Evolutionary conservation across 192 early-diverging fungal species (phyloP), one percentile per base, ranked within the genome.

Genomic region (Kappamyces sp.): DNA sequence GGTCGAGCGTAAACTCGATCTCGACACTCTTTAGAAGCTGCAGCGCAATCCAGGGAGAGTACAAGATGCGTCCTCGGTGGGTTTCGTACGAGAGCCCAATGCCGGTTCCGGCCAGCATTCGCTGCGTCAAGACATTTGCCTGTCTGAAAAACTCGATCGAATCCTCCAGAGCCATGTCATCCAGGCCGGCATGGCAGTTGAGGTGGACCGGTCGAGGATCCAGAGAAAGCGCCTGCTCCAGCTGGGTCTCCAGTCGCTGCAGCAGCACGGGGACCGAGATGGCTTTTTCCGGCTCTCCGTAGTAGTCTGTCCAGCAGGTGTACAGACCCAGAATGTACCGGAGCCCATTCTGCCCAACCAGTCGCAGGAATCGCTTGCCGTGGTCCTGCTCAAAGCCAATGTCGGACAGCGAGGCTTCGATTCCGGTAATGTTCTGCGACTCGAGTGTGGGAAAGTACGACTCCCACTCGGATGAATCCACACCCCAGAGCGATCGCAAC

Each of bases 1-100:
- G 43, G 12, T 63, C 57, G 9, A 61, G 43, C 9, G 59, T 50
- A 32, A 37, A 60, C 2, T 8, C 47, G 12, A 38, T 22, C 14
- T 14, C 5, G 3, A 40, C 7, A n/a, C 6, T 5, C 15, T 58
- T 58, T 53, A 49, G 14, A 29, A 63, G 40, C 5, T 36, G 14
- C 57, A 63, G 30, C 7, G 61, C 43, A 12, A n/a, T 32, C 57
- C 57, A 63, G 31, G 61, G 61, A 6, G 59, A 62, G 47, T 45
- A 63, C 12, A 63, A 33, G 12, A 63, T 63, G 9, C 61, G 6
- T 3, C 60, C 61, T 14, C 61, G 49, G 41, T 63, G 61, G 7
- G 61, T 63, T 50, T 63, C 61, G 29, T 62, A 45, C 6, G 47
- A 62, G 9, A 65, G 31, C 2, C 9, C 34, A 12, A 57, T 37